Evolutionary conservation across 192 early-diverging fungal species (phyloP).

Genomic region (Coemansia sp.): DNA sequence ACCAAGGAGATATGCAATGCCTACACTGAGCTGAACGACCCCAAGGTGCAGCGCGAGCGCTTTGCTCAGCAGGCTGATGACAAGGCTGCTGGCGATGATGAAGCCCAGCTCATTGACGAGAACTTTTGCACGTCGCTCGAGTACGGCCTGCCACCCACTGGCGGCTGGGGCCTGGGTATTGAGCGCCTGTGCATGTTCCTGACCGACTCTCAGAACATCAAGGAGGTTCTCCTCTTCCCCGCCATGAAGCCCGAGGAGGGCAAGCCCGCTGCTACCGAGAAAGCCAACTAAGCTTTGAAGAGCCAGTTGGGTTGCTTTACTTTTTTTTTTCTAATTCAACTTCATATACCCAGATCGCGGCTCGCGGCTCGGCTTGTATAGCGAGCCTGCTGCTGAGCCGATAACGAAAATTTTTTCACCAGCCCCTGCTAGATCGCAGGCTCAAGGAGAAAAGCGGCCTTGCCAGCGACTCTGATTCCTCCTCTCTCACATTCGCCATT

Average conservation of each 20-base stretch:
- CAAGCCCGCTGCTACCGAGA: neutral
- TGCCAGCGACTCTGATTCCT: conserved; percentile 13
- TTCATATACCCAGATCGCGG: neutral
- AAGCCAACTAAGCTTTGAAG: neutral
- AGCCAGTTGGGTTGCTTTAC: neutral
- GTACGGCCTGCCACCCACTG: conserved; percentile 97
- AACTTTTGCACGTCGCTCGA: conserved; percentile 96
- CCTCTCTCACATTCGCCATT: conserved; percentile 32
- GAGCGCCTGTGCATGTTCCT: conserved; percentile 99
- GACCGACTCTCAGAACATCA: conserved; percentile 98
- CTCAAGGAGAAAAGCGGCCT: neutral
- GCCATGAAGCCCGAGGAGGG: conserved; percentile 71
- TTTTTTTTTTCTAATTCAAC: neutral
- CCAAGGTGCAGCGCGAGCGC: conserved; percentile 97
- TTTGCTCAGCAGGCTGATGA: conserved; percentile 97
- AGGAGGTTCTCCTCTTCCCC: conserved; percentile 83
- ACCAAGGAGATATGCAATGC: conserved; percentile 99
- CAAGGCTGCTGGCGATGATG: conserved; percentile 98
- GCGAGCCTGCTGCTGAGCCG: neutral
- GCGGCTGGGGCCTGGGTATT: conserved; percentile 93
- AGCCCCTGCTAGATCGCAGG: neutral
- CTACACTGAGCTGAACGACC: conserved; percentile 99
- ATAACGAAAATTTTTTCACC: neutral
- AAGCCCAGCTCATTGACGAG: conserved; percentile 98
- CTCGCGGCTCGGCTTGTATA: neutral